Evolutionary conservation across 345 rosid species (phyloP).

Genomic region (Barbarea vulgaris): DNA sequence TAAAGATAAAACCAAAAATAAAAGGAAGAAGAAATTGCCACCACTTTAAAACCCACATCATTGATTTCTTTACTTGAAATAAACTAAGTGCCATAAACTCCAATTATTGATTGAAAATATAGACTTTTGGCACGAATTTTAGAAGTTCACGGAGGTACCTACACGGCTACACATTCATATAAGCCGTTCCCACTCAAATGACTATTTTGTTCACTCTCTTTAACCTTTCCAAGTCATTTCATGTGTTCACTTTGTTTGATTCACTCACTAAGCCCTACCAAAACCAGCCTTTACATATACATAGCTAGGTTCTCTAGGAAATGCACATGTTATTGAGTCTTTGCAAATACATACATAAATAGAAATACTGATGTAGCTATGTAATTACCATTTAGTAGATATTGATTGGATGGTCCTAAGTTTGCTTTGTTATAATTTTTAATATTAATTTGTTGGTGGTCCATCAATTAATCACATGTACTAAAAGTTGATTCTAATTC

Average conservation of each 20-base stretch:
- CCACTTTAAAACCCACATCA: constrained; percentile 53
- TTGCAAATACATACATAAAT: neutral
- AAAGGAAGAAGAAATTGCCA: constrained; percentile 47
- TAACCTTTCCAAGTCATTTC: constrained; percentile 25
- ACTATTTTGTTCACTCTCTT: constrained; percentile 5
- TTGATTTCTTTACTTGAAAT: constrained; percentile 46
- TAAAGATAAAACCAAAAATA: constrained; percentile 41
- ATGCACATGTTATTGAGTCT: constrained; percentile 11
- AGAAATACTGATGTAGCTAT: constrained; percentile 13
- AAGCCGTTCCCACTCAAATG: neutral
- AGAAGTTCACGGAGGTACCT: neutral
- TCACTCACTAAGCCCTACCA: constrained; percentile 16
- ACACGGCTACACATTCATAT: neutral
- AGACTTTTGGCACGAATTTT: constrained; percentile 2
- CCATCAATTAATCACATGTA: constrained; percentile 32
- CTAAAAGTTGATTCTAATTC: constrained; percentile 27
- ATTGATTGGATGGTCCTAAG: constrained; percentile 22
- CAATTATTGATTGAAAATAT: constrained; percentile 46
- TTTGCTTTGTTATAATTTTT: constrained; percentile 11
- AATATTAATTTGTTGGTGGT: constrained; percentile 10
- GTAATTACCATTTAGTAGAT: constrained; percentile 17
- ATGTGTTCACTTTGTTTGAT: constrained; percentile 7
- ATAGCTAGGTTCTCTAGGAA: constrained; percentile 7
- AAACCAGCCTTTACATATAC: constrained; percentile 5
- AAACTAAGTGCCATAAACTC: constrained; percentile 32